Conservation (phyloP, 2,329 filamentous ascomycete species). For the Claviceps quebecensis region DNA sequence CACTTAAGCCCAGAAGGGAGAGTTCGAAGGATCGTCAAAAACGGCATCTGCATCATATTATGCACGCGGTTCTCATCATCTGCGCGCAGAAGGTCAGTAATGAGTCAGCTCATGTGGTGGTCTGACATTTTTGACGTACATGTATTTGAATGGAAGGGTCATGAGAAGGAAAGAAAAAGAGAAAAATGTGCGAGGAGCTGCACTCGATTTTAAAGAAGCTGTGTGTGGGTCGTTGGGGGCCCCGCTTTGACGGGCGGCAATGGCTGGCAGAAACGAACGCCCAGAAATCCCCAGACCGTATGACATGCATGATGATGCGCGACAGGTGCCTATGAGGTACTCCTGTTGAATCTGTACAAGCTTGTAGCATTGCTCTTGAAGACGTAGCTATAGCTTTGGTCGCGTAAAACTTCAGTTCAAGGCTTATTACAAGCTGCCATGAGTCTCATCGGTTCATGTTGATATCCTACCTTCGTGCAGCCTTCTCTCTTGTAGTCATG, state of each 20-base stretch:
- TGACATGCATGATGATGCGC: not conserved
- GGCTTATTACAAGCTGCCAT: not conserved
- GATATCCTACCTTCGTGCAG: not conserved
- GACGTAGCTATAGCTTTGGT: no score
- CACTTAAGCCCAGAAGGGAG: slow-evolving; percentile 87
- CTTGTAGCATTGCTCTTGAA: not conserved
- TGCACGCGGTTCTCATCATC: slow-evolving; percentile 99
- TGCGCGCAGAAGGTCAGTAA: slow-evolving; percentile 29
- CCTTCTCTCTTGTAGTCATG: slow-evolving; percentile 11
- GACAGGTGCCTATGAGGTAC: no score
- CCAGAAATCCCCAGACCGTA: not conserved
- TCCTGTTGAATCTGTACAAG: not conserved
- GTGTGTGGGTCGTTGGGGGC: slow-evolving; percentile 2
- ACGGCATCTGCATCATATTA: slow-evolving; percentile 65
- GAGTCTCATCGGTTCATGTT: not conserved
- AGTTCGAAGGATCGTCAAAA: slow-evolving; percentile 54
- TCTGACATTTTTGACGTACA: slow-evolving; percentile 44
- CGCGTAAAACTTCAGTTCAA: no score
- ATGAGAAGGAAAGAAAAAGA: slow-evolving; percentile 46
- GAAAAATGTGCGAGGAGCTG: slow-evolving; percentile 20
- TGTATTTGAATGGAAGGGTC: slow-evolving; percentile 99
- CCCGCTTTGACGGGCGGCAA: slow-evolving; percentile 1
- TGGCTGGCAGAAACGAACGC: slow-evolving; percentile 1
- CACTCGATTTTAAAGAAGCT: slow-evolving; percentile 22
- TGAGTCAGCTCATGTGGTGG: slow-evolving; percentile 4